Conservation (phyloP, 805 yeast species). For the Millerozyma miso region DNA sequence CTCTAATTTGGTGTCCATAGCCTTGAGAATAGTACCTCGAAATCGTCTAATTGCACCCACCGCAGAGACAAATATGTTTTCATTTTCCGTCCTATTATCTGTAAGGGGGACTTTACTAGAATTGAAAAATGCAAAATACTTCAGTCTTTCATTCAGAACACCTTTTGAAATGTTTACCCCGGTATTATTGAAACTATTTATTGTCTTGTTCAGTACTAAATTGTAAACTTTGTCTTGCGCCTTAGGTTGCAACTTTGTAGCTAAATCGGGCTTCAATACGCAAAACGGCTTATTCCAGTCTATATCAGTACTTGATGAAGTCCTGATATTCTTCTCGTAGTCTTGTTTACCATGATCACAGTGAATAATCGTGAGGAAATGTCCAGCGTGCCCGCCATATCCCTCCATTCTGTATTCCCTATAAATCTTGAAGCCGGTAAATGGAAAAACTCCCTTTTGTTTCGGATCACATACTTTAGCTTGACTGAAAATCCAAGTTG, state of each 20-base stretch:
- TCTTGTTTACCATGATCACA: slow-evolving; percentile 49
- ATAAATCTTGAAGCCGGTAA: slow-evolving; percentile 54
- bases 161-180: not conserved
- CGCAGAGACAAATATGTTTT: not conserved
- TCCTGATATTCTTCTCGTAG: slow-evolving; percentile 35
- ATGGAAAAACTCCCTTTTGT: slow-evolving; percentile 28
- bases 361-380: slow-evolving; percentile 44
- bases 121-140: not conserved
- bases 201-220: not conserved
- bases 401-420: slow-evolving; percentile 43
- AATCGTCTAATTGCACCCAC: slow-evolving; percentile 3
- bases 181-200: not conserved
- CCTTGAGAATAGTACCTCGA: slow-evolving; percentile 3
- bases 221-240: slow-evolving; percentile 9
- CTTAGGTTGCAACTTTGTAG: slow-evolving; percentile 8
- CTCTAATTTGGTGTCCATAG: slow-evolving; percentile 17
- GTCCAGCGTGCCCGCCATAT: slow-evolving; percentile 33
- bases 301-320: slow-evolving; percentile 31
- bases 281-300: slow-evolving; percentile 50
- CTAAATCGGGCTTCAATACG: slow-evolving; percentile 28
- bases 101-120: not conserved
- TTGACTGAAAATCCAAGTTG: slow-evolving; percentile 20
- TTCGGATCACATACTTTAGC: slow-evolving; percentile 33
- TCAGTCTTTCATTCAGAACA: not conserved
- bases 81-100: not conserved